These are phyloP conservation scores for Acacia acuminata DNA, from an alignment of 306 rosid genomes.

Conservation along the genomic window DNA sequence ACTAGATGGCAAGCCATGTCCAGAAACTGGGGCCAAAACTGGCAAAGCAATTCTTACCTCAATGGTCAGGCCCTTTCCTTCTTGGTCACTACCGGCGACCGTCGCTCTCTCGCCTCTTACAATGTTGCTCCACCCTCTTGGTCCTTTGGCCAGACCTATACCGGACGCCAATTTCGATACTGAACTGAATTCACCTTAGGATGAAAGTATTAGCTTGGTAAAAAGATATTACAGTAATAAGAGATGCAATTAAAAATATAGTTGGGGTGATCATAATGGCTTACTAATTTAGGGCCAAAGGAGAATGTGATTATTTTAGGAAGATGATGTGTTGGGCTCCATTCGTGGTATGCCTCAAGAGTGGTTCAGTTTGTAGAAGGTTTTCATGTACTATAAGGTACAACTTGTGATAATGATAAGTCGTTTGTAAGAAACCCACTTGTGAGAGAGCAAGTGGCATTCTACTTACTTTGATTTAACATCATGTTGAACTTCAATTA, in stretches of 20 bases:
- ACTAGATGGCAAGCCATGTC: constrained; percentile 77
- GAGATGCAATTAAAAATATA: not conserved
- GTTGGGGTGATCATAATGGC: not conserved
- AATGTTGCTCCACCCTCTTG: constrained; percentile 71
- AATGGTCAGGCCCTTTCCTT: constrained; percentile 81
- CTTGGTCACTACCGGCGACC: constrained; percentile 65
- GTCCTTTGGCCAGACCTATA: constrained; percentile 80
- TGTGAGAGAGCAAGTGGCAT: not conserved
- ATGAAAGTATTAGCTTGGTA: not conserved
- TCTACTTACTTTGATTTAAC: not conserved
- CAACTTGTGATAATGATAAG: constrained; percentile 22
- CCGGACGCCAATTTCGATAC: constrained; percentile 66
- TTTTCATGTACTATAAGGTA: not conserved
- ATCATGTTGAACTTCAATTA: constrained; percentile 15
- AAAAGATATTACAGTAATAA: not conserved
- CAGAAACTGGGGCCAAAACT: constrained; percentile 87
- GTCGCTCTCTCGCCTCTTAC: constrained; percentile 52
- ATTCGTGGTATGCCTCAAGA: not conserved
- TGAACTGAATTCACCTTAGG: constrained; percentile 12
- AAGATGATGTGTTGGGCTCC: too few relatives aligned
- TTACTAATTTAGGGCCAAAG: too few relatives aligned
- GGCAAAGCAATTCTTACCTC: constrained; percentile 77
- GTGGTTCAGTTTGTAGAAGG: not conserved
- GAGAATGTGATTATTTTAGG: too few relatives aligned
- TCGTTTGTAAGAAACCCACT: not conserved